Evolutionary conservation across 106 monocot genomes (phyloP).

Genomic region (Cymbidium sinense): DNA sequence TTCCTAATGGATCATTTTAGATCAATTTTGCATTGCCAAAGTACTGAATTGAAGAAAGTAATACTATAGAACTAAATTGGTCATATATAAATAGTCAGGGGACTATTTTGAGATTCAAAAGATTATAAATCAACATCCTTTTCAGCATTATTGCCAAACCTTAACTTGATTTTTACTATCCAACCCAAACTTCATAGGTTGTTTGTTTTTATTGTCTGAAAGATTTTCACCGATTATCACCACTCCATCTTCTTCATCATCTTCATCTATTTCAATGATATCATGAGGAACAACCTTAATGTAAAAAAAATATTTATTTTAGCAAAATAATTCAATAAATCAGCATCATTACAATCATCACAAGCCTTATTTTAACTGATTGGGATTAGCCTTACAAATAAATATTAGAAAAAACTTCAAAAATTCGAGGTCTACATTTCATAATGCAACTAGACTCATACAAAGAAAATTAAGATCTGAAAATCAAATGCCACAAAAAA

Average conservation of each 20-base stretch:
- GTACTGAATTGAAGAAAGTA: too few relatives aligned
- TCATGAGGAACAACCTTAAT: constrained; percentile 23
- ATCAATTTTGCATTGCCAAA: too few relatives aligned
- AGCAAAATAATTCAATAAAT: background rate
- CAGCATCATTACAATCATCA: background rate
- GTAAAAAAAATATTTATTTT: background rate
- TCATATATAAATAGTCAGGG: too few relatives aligned
- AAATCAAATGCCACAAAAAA: too few relatives aligned
- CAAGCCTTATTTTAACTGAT: background rate
- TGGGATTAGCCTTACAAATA: background rate
- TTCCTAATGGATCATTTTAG: too few relatives aligned
- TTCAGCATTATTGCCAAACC: constrained; percentile 7
- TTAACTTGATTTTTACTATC: constrained; percentile 12
- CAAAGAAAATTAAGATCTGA: too few relatives aligned
- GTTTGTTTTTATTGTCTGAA: constrained; percentile 29
- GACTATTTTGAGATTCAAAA: too few relatives aligned
- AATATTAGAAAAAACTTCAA: background rate
- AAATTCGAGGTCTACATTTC: too few relatives aligned
- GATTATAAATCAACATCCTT: too few relatives aligned
- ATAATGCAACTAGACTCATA: too few relatives aligned
- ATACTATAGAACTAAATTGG: too few relatives aligned
- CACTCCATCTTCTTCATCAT: constrained; percentile 29
- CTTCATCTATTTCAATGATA: constrained; percentile 20
- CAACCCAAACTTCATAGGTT: constrained; percentile 14
- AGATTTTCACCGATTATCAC: constrained; percentile 25